phyloP scores from a whole-genome alignment of 2,329 filamentous ascomycete species.

The Trichoderma breve region DNA sequence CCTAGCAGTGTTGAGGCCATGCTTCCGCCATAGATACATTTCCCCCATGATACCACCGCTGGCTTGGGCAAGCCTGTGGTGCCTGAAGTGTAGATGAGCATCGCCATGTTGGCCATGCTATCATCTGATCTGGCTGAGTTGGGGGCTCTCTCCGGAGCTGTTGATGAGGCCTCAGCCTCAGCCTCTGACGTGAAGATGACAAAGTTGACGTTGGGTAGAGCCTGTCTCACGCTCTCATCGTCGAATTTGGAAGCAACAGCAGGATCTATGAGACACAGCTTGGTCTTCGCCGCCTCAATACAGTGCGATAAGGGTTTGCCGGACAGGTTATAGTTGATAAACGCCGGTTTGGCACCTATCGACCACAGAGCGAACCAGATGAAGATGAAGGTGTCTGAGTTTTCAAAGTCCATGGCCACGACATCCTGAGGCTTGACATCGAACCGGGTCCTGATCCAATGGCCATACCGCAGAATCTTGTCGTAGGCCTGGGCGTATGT shows the following conservation, averaged over 20 bases:
- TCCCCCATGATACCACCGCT: constrained; percentile 72
- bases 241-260: constrained; percentile 54
- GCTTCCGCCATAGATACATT: constrained; percentile 51
- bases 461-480: constrained; percentile 66
- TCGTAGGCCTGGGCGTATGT: constrained; percentile 77
- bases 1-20: constrained; percentile 48
- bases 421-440: constrained; percentile 69
- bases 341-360: constrained; percentile 77
- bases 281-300: constrained; percentile 64
- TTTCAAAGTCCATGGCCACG: constrained; percentile 78
- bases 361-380: constrained; percentile 77
- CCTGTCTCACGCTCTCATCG: constrained; percentile 52
- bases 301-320: constrained; percentile 72
- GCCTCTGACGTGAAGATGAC: constrained; percentile 60
- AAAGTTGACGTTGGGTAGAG: constrained; percentile 53
- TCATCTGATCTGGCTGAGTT: constrained; percentile 55
- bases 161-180: constrained; percentile 52
- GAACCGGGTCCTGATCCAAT: constrained; percentile 67
- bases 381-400: constrained; percentile 75
- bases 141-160: constrained; percentile 54
- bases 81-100: constrained; percentile 82
- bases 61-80: constrained; percentile 83
- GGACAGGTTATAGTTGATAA: constrained; percentile 83
- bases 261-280: constrained; percentile 67
- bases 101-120: constrained; percentile 56